These are phyloP conservation scores for Vitis labrusca DNA, from an alignment of 164 flowering plant species.

Conservation along the genomic window DNA sequence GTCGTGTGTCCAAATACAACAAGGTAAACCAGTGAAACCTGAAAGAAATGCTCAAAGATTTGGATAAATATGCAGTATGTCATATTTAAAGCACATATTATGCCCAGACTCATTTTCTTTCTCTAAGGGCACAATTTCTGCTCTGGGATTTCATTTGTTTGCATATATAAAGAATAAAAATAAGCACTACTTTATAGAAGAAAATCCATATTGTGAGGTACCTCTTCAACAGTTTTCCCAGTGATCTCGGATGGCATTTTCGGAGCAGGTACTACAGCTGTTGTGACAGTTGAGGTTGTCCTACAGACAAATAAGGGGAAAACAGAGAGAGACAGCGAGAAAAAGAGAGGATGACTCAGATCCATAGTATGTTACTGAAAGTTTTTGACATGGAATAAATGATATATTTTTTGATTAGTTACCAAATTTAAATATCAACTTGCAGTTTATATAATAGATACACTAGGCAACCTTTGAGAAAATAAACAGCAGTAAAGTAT, in stretches of 20 bases:
- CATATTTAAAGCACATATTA: too few relatives aligned
- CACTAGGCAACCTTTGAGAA: too few relatives aligned
- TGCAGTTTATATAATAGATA: too few relatives aligned
- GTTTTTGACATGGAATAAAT: neutral
- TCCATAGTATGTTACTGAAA: neutral
- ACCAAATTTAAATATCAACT: too few relatives aligned
- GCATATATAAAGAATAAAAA: neutral
- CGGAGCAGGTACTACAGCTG: slow-evolving; percentile 53
- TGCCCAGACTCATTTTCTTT: too few relatives aligned
- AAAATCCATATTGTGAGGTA: slow-evolving; percentile 13
- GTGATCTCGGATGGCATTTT: slow-evolving; percentile 95
- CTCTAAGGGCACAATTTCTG: too few relatives aligned
- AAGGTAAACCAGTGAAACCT: too few relatives aligned
- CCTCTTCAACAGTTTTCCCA: slow-evolving; percentile 98
- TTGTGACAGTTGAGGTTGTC: slow-evolving; percentile 45
- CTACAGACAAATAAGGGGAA: slow-evolving; percentile 30
- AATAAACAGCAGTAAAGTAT: too few relatives aligned
- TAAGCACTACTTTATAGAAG: neutral
- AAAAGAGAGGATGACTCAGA: neutral
- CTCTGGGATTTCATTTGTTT: too few relatives aligned
- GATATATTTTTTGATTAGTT: neutral
- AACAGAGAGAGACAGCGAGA: neutral
- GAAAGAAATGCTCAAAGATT: too few relatives aligned
- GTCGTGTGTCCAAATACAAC: too few relatives aligned
- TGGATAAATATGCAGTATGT: too few relatives aligned